phyloP scores from a whole-genome alignment of 2,329 filamentous ascomycete species.

The Colletotrichum shisoi region DNA sequence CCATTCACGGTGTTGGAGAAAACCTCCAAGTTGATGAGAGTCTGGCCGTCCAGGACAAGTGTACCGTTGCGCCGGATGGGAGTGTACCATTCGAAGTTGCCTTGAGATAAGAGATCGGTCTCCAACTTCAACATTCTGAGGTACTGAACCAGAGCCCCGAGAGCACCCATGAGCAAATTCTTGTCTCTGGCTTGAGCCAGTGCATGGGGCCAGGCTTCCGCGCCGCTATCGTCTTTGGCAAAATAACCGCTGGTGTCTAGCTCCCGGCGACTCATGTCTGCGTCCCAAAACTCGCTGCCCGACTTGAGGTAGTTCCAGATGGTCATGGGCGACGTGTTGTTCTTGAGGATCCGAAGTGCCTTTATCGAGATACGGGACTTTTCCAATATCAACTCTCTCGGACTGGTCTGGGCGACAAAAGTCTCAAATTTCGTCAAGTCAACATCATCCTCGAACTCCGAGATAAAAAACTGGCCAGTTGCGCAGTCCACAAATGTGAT shows the following conservation, averaged over 20 bases:
- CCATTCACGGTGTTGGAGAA: slow-evolving; percentile 94
- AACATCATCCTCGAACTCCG: slow-evolving; percentile 88
- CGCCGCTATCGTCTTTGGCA: slow-evolving; percentile 58
- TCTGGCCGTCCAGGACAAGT: slow-evolving; percentile 92
- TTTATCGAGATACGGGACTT: slow-evolving; percentile 88
- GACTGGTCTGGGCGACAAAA: slow-evolving; percentile 88
- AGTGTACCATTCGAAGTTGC: slow-evolving; percentile 90
- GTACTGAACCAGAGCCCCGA: slow-evolving; percentile 89
- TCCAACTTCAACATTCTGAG: slow-evolving; percentile 88
- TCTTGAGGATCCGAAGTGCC: slow-evolving; percentile 90
- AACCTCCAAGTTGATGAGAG: slow-evolving; percentile 95
- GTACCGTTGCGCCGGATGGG: slow-evolving; percentile 91
- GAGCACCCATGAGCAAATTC: slow-evolving; percentile 85
- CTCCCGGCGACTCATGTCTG: slow-evolving; percentile 81
- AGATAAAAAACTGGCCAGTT: slow-evolving; percentile 93
- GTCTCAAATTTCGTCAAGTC: slow-evolving; percentile 98
- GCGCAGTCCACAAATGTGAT: slow-evolving; percentile 95
- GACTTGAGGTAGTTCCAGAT: slow-evolving; percentile 95
- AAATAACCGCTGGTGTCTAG: slow-evolving; percentile 85
- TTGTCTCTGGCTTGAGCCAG: slow-evolving; percentile 78
- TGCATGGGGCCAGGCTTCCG: slow-evolving; percentile 75
- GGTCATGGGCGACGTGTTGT: slow-evolving; percentile 89
- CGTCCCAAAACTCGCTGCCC: slow-evolving; percentile 87
- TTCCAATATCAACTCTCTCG: slow-evolving; percentile 87
- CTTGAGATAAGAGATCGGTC: slow-evolving; percentile 82